Conservation (phyloP, 768 basidiomycete species). For the Boletus pseudopeckii region DNA sequence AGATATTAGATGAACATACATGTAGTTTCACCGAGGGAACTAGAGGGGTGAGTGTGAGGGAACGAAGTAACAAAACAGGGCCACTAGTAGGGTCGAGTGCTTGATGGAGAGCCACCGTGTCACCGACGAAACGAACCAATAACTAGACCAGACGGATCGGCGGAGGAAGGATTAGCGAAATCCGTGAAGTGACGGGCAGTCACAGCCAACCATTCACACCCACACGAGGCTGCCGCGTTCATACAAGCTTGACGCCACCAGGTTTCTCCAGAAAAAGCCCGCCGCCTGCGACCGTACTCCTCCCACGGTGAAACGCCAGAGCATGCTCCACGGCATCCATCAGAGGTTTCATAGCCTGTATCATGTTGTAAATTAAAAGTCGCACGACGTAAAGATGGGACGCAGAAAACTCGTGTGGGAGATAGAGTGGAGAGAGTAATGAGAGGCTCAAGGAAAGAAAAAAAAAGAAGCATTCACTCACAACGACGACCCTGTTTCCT, state of each 20-base stretch:
- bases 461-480: constrained; percentile 35
- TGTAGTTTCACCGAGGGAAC: neutral
- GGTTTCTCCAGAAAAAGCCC: constrained; percentile 5
- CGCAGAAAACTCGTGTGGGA: neutral
- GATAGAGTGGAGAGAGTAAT: neutral
- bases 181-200: neutral
- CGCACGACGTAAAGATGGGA: neutral
- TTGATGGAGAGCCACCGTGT: neutral
- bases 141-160: neutral
- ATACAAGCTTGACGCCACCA: constrained; percentile 8
- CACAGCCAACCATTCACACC: neutral
- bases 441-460: neutral
- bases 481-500: constrained; percentile 56
- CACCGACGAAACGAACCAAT: neutral
- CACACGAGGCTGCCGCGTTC: neutral
- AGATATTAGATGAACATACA: constrained; percentile 5
- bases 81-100: neutral
- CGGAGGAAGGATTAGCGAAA: neutral
- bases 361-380: neutral
- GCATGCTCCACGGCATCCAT: constrained; percentile 73
- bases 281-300: constrained; percentile 16
- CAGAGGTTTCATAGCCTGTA: constrained; percentile 74
- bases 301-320: constrained; percentile 53
- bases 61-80: neutral
- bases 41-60: neutral